These are phyloP conservation scores for Ophiostoma novo-ulmi DNA, from an alignment of 2,329 filamentous ascomycete genomes.

Conservation along the genomic window DNA sequence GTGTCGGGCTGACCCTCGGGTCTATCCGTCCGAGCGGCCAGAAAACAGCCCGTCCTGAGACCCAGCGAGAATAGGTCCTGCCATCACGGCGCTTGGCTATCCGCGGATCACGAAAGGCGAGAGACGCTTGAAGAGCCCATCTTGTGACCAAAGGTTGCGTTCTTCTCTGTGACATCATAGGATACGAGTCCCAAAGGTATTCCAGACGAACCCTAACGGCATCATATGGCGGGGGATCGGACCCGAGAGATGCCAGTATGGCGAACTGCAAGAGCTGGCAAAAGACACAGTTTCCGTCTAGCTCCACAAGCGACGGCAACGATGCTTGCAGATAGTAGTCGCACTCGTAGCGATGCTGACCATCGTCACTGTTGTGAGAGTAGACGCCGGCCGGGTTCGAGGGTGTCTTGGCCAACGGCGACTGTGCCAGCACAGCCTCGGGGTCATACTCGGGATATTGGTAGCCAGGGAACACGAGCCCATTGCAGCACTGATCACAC, in stretches of 20 bases:
- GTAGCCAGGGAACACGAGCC: background rate
- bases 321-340: background rate
- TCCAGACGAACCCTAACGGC: background rate
- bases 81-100: background rate
- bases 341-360: background rate
- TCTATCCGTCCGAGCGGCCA: background rate
- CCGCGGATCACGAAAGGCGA: background rate
- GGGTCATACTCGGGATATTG: background rate
- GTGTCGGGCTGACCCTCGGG: no score
- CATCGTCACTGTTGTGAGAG: background rate
- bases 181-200: background rate
- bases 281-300: background rate
- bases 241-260: background rate
- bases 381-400: constrained; percentile 1
- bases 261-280: background rate
- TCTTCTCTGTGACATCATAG: background rate
- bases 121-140: background rate
- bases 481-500: background rate
- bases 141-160: background rate
- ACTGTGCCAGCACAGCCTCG: background rate
- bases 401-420: background rate
- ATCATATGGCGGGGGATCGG: background rate
- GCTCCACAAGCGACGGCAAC: background rate
- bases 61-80: background rate
- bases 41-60: background rate